Evolutionary conservation across 2,329 filamentous ascomycete species (phyloP), one percentile per base, ranked within the genome.

Genomic region (Chaetomium sp.): DNA sequence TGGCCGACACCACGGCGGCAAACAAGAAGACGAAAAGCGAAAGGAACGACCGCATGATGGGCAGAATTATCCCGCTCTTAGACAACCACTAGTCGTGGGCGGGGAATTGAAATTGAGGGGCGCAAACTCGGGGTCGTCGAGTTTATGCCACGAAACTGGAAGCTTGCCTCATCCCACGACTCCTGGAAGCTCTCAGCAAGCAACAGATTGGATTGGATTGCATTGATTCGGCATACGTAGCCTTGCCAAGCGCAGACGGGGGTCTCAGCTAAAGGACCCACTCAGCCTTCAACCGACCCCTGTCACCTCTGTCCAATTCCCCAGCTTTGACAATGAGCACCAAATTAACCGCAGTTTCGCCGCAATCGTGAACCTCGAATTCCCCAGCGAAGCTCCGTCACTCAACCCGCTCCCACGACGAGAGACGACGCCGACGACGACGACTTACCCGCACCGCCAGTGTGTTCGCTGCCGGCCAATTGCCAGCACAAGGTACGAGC

Each of bases 21-120:
- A 91, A 82, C 69, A 87, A 82, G 73, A 93, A 80, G 67, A 92
- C 78, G 69, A 92, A 79, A 74, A 91, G 83, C 72, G 89, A 89
- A 79, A 90, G 78, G 75, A 90, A 79, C 82, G 89, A 90, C 85
- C 87, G 85, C 92, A 96, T 87, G 75, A 69, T 70, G 66, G 56
- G 65, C 54, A 60, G 50, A 60, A 42, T 56, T 29, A 62, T 62
- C 38, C 58, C 63, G 23, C 33, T 35, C 62, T 54, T 63, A 59
- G 57, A 55, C 59, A 69, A 47, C 69, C 67, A 64, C 35, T 21
- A 12, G 10, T 13, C 23, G 55, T 13, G 38, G 29, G 55, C 31
- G 60, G 49, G 25, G 69, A 65, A 50, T 47, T 66, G 31, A 49
- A 62, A 69, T 68, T 65, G 68, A 69, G 65, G 67, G 70, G 69